phyloP scores from a whole-genome alignment of 2,329 filamentous ascomycete species.

The Colletotrichum caudatum region DNA sequence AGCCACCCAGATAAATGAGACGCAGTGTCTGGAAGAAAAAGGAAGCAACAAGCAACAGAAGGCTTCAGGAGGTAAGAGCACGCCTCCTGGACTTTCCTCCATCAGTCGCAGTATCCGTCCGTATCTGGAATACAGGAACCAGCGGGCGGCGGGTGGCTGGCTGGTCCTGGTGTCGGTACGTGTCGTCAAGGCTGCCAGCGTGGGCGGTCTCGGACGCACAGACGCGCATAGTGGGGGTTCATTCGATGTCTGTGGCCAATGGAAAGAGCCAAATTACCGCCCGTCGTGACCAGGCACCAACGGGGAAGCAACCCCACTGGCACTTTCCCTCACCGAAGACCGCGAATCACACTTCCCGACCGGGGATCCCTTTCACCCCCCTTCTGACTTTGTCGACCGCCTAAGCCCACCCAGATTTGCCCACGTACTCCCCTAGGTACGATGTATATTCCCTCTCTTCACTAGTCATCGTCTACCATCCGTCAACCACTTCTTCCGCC shows the following conservation, averaged over 20 bases:
- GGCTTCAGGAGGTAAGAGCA: constrained; percentile 21
- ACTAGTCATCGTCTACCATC: neutral
- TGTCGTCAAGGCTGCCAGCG: neutral
- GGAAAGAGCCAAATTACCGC: constrained; percentile 45
- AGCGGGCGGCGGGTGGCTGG: constrained; percentile 6
- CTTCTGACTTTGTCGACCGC: constrained; percentile 16
- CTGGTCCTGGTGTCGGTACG: neutral
- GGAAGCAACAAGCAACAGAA: constrained; percentile 25
- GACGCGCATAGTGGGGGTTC: neutral
- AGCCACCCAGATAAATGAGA: neutral
- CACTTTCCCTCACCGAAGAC: constrained; percentile 12
- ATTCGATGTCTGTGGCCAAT: constrained; percentile 42
- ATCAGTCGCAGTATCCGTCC: neutral
- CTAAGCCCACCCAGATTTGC: neutral
- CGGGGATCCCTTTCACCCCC: neutral
- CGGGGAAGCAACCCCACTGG: constrained; percentile 29
- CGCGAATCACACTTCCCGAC: constrained; percentile 31
- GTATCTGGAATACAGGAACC: neutral
- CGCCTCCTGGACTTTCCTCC: neutral
- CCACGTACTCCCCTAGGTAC: no score
- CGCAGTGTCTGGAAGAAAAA: neutral
- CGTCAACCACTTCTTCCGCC: constrained; percentile 32
- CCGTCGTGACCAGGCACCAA: constrained; percentile 41
- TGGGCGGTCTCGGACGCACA: constrained; percentile 16
- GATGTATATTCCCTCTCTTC: neutral